Conservation (phyloP, 176 grass and related monocot species). For the Areca catechu region DNA sequence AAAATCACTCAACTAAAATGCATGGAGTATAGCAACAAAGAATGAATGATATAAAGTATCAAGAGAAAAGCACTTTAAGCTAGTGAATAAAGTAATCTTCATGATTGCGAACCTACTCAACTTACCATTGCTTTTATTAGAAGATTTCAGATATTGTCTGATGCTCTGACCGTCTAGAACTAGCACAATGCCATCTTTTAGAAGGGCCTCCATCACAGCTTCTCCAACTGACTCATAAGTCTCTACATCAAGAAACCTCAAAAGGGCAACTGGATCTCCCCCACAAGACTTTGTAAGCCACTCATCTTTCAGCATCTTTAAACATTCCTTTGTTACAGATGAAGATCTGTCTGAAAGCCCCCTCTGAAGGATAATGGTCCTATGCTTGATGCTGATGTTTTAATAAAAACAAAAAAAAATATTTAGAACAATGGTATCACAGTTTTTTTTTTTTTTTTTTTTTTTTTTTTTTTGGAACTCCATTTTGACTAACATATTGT, state of each 20-base stretch:
- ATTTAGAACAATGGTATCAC: neutral
- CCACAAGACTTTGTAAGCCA: conserved; percentile 78
- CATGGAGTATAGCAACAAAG: neutral
- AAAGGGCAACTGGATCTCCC: conserved; percentile 47
- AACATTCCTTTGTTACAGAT: conserved; percentile 52
- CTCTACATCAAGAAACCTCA: conserved; percentile 88
- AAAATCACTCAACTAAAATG: too few relatives aligned
- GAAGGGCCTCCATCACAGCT: conserved; percentile 58
- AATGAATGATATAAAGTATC: neutral
- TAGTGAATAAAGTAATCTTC: too few relatives aligned
- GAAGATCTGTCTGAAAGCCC: conserved; percentile 66
- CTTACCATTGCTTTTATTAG: conserved; percentile 44
- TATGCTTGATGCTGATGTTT: conserved; percentile 83
- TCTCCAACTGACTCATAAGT: conserved; percentile 87
- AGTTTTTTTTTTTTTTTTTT: neutral
- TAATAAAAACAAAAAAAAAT: conserved; percentile 11
- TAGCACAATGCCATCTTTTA: conserved; percentile 57
- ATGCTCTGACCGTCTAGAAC: conserved; percentile 63
- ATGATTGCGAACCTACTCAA: neutral
- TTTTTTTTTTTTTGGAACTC: neutral
- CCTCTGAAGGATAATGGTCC: conserved; percentile 78
- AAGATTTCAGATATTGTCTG: conserved; percentile 39
- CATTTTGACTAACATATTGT: conserved; percentile 8
- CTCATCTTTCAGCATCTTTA: conserved; percentile 93
- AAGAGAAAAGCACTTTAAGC: neutral